Evolutionary conservation across 78 protist species (phyloP).

Genomic region (Dictyostelium capitatum): DNA sequence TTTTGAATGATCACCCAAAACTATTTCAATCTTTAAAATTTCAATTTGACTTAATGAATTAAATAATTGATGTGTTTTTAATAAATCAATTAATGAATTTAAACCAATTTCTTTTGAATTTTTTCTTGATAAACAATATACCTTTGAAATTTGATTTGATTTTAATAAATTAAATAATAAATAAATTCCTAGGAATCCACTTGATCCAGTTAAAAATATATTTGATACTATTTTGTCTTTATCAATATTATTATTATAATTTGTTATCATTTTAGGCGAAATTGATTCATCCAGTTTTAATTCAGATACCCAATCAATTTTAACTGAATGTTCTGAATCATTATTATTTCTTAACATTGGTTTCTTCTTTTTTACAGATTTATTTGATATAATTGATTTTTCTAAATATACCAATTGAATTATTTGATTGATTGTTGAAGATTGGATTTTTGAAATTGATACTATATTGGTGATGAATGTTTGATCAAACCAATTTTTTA

Average conservation of each 20-base stretch:
- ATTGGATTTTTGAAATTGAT: conserved; percentile 8
- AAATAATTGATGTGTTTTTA: background rate
- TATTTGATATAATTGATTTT: too few species aligned
- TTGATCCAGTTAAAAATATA: conserved; percentile 61
- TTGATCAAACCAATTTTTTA: conserved; percentile 64
- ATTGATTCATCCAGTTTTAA: too few species aligned
- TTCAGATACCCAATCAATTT: too few species aligned
- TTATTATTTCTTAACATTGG: too few species aligned
- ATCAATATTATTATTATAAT: too few species aligned
- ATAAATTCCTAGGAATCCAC: conserved; percentile 33
- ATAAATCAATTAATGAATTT: background rate
- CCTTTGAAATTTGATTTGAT: background rate
- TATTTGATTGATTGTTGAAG: conserved; percentile 21
- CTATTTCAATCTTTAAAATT: background rate
- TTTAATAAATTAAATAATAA: background rate
- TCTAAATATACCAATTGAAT: conserved; percentile 25
- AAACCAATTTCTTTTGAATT: background rate
- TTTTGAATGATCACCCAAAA: background rate
- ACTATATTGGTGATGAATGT: conserved; percentile 4
- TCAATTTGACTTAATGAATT: background rate
- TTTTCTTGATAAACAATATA: conserved; percentile 35
- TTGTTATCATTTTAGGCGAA: too few species aligned
- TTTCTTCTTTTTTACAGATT: too few species aligned
- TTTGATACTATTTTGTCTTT: too few species aligned
- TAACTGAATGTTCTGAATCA: too few species aligned